Evolutionary conservation across 371 early-diverging fungal genomes (phyloP).

Genomic region (Saksenaea vasiformis): DNA sequence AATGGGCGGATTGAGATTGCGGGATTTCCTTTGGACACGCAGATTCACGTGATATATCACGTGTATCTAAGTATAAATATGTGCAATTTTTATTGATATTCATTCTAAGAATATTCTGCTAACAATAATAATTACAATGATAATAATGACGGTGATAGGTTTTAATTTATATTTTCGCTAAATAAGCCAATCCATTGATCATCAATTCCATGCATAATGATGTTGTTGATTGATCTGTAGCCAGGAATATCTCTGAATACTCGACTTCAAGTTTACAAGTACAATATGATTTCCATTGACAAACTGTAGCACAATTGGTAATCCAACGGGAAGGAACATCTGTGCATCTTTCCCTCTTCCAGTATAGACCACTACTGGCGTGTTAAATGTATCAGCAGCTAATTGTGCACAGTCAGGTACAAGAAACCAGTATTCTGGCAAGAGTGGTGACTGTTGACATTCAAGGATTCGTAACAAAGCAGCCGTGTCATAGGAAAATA

Average conservation of each 20-base stretch:
- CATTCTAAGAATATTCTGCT: too few species aligned
- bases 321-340: background rate
- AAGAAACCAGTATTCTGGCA: background rate
- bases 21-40: too few species aligned
- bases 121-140: too few species aligned
- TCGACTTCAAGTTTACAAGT: background rate
- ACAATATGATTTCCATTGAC: background rate
- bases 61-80: too few species aligned
- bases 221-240: background rate
- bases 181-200: background rate
- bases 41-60: too few species aligned
- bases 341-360: background rate
- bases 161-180: too few species aligned
- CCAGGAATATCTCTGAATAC: background rate
- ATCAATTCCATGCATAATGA: background rate
- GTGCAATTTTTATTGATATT: too few species aligned
- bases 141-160: too few species aligned
- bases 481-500: background rate
- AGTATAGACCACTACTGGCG: conserved; percentile 9
- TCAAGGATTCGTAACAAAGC: background rate
- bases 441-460: background rate
- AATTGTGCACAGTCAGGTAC: background rate
- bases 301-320: background rate
- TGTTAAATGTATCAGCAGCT: conserved; percentile 9
- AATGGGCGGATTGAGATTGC: too few species aligned